Conservation (phyloP, 164 flowering plant genomes). For the Umbilicus rupestris region DNA sequence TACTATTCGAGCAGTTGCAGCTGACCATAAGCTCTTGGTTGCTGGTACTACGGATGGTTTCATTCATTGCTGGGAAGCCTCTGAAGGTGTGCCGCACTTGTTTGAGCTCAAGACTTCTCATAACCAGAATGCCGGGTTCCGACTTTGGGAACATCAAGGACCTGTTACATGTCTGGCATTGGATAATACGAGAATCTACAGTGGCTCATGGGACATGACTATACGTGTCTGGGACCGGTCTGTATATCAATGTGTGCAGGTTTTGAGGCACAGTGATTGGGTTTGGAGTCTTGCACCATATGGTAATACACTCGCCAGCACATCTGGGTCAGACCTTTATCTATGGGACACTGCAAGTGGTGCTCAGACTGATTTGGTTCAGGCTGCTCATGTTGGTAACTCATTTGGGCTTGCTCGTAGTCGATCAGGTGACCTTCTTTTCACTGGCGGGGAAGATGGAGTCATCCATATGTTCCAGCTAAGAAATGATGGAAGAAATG, state of each 20-base stretch:
- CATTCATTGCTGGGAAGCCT: conserved; percentile 73
- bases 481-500: conserved; percentile 8
- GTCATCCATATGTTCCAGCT: conserved; percentile 79
- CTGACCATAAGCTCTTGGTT: conserved; percentile 65
- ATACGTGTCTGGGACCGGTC: conserved; percentile 78
- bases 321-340: conserved; percentile 72
- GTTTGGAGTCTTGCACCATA: conserved; percentile 71
- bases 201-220: conserved; percentile 99
- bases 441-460: conserved; percentile 95
- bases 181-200: conserved; percentile 62
- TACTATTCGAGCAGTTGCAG: conserved; percentile 77
- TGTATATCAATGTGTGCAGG: conserved; percentile 40
- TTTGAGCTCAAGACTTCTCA: conserved; percentile 52
- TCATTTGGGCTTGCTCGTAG: conserved; percentile 58
- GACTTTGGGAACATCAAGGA: conserved; percentile 82
- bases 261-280: conserved; percentile 81
- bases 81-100: conserved; percentile 49
- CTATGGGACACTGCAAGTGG: conserved; percentile 62
- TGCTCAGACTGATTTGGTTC: conserved; percentile 22
- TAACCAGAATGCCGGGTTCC: conserved; percentile 34
- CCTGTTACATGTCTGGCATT: conserved; percentile 76
- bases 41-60: conserved; percentile 90
- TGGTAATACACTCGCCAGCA: conserved; percentile 48
- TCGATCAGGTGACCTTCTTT: conserved; percentile 61
- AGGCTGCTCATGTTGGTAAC: conserved; percentile 51